Evolutionary conservation across 148 eudicot species (phyloP).

Genomic region (Rhododendron simsii): DNA sequence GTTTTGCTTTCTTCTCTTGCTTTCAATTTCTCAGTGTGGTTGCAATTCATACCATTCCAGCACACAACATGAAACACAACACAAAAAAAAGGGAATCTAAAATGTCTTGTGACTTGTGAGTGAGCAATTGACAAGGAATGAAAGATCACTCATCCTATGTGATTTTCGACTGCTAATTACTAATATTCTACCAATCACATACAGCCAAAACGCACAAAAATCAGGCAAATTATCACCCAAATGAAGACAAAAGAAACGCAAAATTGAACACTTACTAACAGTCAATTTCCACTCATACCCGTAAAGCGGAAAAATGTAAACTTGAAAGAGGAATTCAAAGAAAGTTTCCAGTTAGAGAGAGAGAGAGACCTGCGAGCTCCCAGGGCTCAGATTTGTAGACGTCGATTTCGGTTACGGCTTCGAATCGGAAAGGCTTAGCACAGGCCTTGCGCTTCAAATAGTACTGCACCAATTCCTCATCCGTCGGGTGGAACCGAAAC

Average conservation of each 20-base stretch:
- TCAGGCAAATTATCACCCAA: not conserved
- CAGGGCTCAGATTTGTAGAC: slow-evolving; percentile 40
- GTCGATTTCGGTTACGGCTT: slow-evolving; percentile 35
- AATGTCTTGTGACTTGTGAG: not conserved
- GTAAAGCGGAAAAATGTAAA: not conserved
- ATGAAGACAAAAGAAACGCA: not conserved
- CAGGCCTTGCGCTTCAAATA: slow-evolving; percentile 32
- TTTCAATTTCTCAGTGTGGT: not conserved
- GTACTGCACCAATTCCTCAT: slow-evolving; percentile 37
- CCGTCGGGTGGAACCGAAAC: slow-evolving; percentile 40
- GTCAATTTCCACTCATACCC: not conserved
- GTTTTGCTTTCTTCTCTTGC: not conserved
- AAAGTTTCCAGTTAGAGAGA: not conserved
- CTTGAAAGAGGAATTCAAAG: not conserved
- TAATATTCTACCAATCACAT: not conserved
- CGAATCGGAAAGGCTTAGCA: slow-evolving; percentile 36
- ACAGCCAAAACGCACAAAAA: not conserved
- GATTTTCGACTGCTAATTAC: not conserved
- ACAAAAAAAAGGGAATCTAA: not conserved
- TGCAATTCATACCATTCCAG: not conserved
- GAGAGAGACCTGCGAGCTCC: slow-evolving; percentile 30
- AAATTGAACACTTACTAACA: not conserved
- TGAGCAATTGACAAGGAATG: not conserved
- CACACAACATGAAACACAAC: not conserved
- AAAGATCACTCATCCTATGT: not conserved